Evolutionary conservation across 768 basidiomycete species (phyloP).

Genomic region (Podaxis mareebaensis): DNA sequence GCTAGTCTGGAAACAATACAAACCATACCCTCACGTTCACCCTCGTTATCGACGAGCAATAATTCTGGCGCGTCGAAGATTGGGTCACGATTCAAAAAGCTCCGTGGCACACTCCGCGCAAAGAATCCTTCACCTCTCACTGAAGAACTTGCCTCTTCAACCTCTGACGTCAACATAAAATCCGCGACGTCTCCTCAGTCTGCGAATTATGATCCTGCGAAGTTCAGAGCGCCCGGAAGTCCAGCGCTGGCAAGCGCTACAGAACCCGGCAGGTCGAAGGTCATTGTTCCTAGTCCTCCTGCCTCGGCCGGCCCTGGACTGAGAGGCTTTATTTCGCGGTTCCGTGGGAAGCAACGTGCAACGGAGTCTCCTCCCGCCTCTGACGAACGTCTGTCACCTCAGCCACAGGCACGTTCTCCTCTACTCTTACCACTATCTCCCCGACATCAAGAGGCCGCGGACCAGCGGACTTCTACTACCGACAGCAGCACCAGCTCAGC

Average conservation of each 20-base stretch:
- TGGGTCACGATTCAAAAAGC: conserved; percentile 70
- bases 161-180: conserved; percentile 41
- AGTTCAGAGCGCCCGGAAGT: conserved; percentile 34
- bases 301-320: conserved; percentile 73
- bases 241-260: conserved; percentile 43
- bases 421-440: conserved; percentile 17
- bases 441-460: conserved; percentile 13
- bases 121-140: conserved; percentile 40
- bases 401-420: conserved; percentile 28
- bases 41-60: conserved; percentile 47
- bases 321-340: conserved; percentile 81
- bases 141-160: conserved; percentile 50
- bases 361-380: conserved; percentile 32
- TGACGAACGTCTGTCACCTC: conserved; percentile 30
- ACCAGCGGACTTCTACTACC: conserved; percentile 18
- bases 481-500: conserved; percentile 19
- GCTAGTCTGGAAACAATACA: conserved; percentile 48
- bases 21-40: conserved; percentile 59
- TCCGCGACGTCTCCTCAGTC: conserved; percentile 28
- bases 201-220: conserved; percentile 42
- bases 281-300: conserved; percentile 60
- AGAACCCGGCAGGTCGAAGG: conserved; percentile 56
- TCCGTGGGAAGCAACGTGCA: conserved; percentile 53
- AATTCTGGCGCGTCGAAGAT: conserved; percentile 55
- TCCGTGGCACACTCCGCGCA: conserved; percentile 67